These are phyloP conservation scores for Ganoderma leucocontextum DNA, from an alignment of 1,284 basidiomycete genomes.

Conservation along the genomic window DNA sequence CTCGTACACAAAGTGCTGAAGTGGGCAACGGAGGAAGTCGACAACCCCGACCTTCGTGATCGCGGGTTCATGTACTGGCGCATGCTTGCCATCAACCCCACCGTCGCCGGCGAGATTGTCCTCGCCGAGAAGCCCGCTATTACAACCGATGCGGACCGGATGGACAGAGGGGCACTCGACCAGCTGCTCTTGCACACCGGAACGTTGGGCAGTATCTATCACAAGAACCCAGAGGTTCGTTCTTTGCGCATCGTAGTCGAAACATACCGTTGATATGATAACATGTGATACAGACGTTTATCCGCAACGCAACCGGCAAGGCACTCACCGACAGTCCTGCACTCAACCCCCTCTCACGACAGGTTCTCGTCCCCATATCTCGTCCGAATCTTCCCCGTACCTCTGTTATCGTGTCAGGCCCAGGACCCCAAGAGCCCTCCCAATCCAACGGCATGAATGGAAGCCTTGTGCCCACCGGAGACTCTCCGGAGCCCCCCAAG, in stretches of 20 bases:
- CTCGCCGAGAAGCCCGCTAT: constrained; percentile 94
- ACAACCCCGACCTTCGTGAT: constrained; percentile 97
- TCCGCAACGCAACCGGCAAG: constrained; percentile 79
- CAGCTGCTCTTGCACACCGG: constrained; percentile 86
- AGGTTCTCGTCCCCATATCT: constrained; percentile 70
- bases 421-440: constrained; percentile 67
- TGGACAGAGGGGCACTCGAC: constrained; percentile 95
- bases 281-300: constrained; percentile 70
- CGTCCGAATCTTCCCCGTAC: constrained; percentile 58
- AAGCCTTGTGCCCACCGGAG: constrained; percentile 23
- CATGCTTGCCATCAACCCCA: constrained; percentile 92
- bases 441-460: constrained; percentile 17
- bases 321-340: constrained; percentile 81
- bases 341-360: constrained; percentile 75
- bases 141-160: constrained; percentile 96
- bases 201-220: constrained; percentile 87
- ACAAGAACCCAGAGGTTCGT: constrained; percentile 86
- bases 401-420: constrained; percentile 63
- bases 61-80: constrained; percentile 99
- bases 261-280: background rate
- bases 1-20: constrained; percentile 96
- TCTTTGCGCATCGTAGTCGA: constrained; percentile 11
- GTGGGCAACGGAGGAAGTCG: constrained; percentile 96
- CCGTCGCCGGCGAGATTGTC: constrained; percentile 91
- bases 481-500: constrained; percentile 11